Evolutionary conservation across 176 grass and related monocot genomes (phyloP), one percentile per base, ranked within the genome.

Genomic region (Saccharum spontaneum): DNA sequence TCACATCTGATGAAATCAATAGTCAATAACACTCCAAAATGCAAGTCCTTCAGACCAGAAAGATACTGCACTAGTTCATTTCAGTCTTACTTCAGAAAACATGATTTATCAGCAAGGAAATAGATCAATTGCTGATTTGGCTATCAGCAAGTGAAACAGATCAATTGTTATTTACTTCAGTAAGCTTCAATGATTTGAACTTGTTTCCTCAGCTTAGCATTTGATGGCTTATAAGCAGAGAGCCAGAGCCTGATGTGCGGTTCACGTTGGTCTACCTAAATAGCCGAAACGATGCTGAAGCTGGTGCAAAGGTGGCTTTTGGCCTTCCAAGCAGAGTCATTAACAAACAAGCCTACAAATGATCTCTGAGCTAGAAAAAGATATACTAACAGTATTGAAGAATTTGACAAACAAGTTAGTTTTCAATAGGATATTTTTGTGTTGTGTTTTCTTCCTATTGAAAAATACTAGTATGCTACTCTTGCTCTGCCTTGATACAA

Each of bases 321-420:
- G 72, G 10, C 44, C 45, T 73, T 52, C 40, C 5, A 45, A 78
- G 10, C 6, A 85, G 63, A 59, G 36, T 34, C 13, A 36, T 10
- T 17, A 39, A 41, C 23, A 49, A 77, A 62, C n/a, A 52, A 37
- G 54, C 45, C 64, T 73, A 69, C 49, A 84, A 71, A 15, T 26
- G 5, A 60, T 38, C 12, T 73, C 43, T 30, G 11, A 61, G 46
- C 20, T 65, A 77, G 52, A 55, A 45, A 67, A 71, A 54, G 7
- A 80, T 59, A 76, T 54, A 77, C 4, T 38, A 5, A 12, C 4
- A 41, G 7, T 49, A 74, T 65, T 6, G 23, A 74, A 79, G 9
- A 17, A 87, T 83, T 75, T 60, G 49, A 24, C 71, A 40, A 86
- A 85, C 23, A 82, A 4, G 20, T 6, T 59, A 26, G 13, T 77